Conservation (phyloP, 768 basidiomycete genomes). For the Mycena capillaripes region DNA sequence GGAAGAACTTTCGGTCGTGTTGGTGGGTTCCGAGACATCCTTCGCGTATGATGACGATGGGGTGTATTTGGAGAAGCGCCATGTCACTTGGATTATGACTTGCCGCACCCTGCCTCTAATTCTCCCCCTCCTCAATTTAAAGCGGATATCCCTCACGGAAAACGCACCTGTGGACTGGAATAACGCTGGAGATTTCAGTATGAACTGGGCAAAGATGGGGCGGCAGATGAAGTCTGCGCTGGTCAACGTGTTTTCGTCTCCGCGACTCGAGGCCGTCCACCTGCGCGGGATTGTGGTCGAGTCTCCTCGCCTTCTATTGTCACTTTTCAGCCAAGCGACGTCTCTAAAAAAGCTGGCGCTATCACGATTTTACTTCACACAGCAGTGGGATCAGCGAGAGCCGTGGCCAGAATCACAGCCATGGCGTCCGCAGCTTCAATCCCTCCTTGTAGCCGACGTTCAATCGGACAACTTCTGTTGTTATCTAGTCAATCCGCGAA, state of each 20-base stretch:
- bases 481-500: not conserved
- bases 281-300: constrained; percentile 18
- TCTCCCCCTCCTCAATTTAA: constrained; percentile 8
- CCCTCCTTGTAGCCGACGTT: not conserved
- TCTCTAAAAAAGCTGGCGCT: constrained; percentile 3
- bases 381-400: not conserved
- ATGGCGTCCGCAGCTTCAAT: not conserved
- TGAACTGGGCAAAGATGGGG: constrained; percentile 10
- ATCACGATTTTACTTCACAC: constrained; percentile 6
- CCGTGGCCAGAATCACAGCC: not conserved
- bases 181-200: not conserved
- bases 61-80: not conserved
- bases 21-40: not conserved
- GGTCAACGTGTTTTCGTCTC: not conserved
- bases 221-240: not conserved
- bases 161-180: not conserved
- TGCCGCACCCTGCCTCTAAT: not conserved
- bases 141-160: constrained; percentile 1
- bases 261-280: not conserved
- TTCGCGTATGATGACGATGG: not conserved
- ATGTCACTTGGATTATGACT: not conserved
- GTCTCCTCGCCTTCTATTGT: not conserved
- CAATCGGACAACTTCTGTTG: not conserved
- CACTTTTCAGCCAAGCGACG: constrained; percentile 11
- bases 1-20: not conserved